Percentiles rank a stretch among this genome's conserved stretches.
Evolutionary conservation across 345 rosid species (phyloP).

Genomic region (Passiflora organensis): DNA sequence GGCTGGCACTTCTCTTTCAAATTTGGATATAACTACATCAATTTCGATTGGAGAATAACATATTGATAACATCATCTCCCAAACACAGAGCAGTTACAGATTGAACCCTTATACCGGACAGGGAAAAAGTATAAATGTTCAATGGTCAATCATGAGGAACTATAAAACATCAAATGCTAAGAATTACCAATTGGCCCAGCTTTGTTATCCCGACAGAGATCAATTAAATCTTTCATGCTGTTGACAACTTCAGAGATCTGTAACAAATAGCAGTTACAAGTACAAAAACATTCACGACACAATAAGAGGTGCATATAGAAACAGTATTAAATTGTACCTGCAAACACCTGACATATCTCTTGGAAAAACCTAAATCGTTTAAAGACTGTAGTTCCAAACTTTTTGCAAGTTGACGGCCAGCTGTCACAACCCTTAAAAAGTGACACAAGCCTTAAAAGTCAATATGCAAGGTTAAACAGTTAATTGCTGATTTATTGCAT

Average conservation of each 20-base stretch:
- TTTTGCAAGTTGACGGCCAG: constrained; percentile 86
- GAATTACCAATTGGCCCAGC: constrained; percentile 77
- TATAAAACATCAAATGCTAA: neutral
- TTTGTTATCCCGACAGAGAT: constrained; percentile 68
- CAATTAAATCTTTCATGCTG: constrained; percentile 95
- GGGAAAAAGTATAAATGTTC: neutral
- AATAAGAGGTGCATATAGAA: constrained; percentile 1
- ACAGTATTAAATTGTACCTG: constrained; percentile 54
- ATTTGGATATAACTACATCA: no score
- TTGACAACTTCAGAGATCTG: constrained; percentile 94
- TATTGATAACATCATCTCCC: no score
- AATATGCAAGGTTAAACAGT: neutral
- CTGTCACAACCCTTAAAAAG: constrained; percentile 71
- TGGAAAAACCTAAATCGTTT: constrained; percentile 91
- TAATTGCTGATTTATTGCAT: neutral
- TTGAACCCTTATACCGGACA: neutral
- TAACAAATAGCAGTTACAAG: constrained; percentile 14
- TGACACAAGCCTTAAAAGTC: neutral
- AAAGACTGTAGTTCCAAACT: constrained; percentile 84
- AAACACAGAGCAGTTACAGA: neutral
- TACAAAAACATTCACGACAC: neutral
- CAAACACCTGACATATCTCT: constrained; percentile 89
- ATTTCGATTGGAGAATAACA: no score
- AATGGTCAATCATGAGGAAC: no score
- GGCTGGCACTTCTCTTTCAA: no score